phyloP scores from a whole-genome alignment of 257 asterid species.

The Plantago ovata region DNA sequence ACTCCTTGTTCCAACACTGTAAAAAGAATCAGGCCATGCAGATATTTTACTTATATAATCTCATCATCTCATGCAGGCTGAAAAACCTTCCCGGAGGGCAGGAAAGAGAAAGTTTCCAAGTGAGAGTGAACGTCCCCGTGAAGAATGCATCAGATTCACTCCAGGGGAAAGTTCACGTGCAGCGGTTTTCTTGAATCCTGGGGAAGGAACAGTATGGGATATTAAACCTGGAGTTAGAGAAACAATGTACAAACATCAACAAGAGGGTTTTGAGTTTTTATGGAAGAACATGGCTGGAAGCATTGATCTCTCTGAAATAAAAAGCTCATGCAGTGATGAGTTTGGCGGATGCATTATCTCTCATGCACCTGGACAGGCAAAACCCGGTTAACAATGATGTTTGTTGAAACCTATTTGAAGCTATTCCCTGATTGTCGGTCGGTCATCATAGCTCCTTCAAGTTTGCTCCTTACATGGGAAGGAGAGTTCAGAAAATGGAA shows the following conservation, averaged over 20 bases:
- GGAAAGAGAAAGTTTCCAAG: conserved; percentile 11
- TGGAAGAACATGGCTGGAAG: conserved; percentile 66
- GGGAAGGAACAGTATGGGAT: conserved; percentile 49
- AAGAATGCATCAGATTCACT: not conserved
- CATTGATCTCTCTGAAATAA: conserved; percentile 32
- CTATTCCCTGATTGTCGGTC: conserved; percentile 46
- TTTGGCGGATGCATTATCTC: conserved; percentile 74
- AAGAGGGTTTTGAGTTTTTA: conserved; percentile 58
- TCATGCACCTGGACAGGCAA: conserved; percentile 78
- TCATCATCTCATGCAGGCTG: conserved; percentile 29
- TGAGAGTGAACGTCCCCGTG: conserved; percentile 1
- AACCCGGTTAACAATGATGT: conserved; percentile 47
- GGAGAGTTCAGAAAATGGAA: conserved; percentile 61
- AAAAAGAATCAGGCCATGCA: too few species aligned
- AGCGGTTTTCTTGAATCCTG: not conserved
- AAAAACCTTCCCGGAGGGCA: conserved; percentile 4
- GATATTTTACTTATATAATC: too few species aligned
- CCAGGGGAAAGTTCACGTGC: conserved; percentile 7
- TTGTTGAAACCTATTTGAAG: conserved; percentile 43
- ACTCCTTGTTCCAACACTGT: not conserved
- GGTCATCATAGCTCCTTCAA: conserved; percentile 52
- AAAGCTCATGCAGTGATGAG: conserved; percentile 16
- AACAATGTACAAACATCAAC: conserved; percentile 54
- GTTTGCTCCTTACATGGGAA: conserved; percentile 69
- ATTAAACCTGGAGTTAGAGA: conserved; percentile 31